phyloP scores from a whole-genome alignment of 2,329 filamentous ascomycete genomes.

The Neofusicoccum kwambonambiense region DNA sequence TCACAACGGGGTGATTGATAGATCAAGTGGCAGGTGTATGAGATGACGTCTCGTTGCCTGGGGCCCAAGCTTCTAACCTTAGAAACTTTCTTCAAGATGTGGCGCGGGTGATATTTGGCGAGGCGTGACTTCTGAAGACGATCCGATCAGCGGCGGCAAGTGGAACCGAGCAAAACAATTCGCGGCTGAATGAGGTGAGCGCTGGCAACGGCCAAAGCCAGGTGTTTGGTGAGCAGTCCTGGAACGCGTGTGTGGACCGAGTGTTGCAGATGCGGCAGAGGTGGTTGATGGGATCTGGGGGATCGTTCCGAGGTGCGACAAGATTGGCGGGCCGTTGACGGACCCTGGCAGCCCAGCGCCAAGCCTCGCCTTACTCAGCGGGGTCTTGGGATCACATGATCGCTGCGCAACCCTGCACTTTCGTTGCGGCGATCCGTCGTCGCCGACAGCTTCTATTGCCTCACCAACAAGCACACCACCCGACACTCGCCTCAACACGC shows the following conservation, averaged over 20 bases:
- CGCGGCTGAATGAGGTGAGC: neutral
- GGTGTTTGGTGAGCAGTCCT: neutral
- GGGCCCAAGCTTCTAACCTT: neutral
- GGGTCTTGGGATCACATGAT: neutral
- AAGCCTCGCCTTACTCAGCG: neutral
- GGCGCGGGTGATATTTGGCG: neutral
- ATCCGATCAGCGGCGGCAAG: neutral
- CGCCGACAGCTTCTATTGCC: neutral
- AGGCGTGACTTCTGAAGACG: neutral
- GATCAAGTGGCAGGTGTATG: neutral
- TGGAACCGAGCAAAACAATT: neutral
- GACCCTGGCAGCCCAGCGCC: neutral
- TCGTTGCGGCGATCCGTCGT: conserved; percentile 1
- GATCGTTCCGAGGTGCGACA: conserved; percentile 9
- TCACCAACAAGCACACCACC: neutral
- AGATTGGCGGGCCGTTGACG: conserved; percentile 12
- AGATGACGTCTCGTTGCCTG: neutral
- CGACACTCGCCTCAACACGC: neutral
- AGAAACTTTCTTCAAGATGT: neutral
- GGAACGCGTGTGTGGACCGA: neutral
- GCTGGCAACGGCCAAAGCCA: neutral
- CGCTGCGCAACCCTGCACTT: neutral
- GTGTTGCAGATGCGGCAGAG: neutral
- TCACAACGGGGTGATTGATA: neutral
- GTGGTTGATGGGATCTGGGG: conserved; percentile 1